These are phyloP conservation scores for Trematosphaeria pertusa DNA, from an alignment of 2,329 filamentous ascomycete species.

Conservation along the genomic window DNA sequence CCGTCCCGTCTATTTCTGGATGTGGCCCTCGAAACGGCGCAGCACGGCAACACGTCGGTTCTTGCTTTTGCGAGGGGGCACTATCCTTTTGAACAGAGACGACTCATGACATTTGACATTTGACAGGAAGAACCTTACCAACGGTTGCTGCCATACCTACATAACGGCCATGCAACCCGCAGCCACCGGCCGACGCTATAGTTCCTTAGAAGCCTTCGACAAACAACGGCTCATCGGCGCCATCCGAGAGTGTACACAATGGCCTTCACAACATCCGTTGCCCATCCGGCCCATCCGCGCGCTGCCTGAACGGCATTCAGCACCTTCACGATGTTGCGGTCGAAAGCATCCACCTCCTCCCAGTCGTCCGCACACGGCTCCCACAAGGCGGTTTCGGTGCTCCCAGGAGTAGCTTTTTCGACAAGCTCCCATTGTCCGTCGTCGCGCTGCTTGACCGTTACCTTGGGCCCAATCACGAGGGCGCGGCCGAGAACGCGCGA, in stretches of 20 bases:
- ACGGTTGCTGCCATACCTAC: too few relatives aligned
- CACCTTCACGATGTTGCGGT: slow-evolving; percentile 60
- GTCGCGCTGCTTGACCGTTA: slow-evolving; percentile 55
- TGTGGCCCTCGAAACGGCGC: too few relatives aligned
- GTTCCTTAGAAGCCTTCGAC: too few relatives aligned
- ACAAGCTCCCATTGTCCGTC: slow-evolving; percentile 40
- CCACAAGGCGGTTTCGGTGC: slow-evolving; percentile 59
- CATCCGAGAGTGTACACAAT: slow-evolving; percentile 8
- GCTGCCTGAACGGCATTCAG: slow-evolving; percentile 59
- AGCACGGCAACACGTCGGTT: too few relatives aligned
- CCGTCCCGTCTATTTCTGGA: too few relatives aligned
- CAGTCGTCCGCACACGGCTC: slow-evolving; percentile 68
- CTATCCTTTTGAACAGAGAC: too few relatives aligned
- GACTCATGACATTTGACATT: too few relatives aligned
- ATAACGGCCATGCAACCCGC: too few relatives aligned
- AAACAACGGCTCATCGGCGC: too few relatives aligned
- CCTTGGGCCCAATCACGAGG: slow-evolving; percentile 64
- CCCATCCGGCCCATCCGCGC: slow-evolving; percentile 63
- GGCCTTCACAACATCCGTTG: slow-evolving; percentile 47
- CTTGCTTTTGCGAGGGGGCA: too few relatives aligned
- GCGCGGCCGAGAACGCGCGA: slow-evolving; percentile 63
- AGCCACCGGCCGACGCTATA: too few relatives aligned
- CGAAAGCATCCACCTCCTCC: slow-evolving; percentile 63
- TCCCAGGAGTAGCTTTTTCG: slow-evolving; percentile 31
- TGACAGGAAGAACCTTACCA: too few relatives aligned